phyloP scores from a whole-genome alignment of 2,329 filamentous ascomycete species.

The Myotisia sp. region DNA sequence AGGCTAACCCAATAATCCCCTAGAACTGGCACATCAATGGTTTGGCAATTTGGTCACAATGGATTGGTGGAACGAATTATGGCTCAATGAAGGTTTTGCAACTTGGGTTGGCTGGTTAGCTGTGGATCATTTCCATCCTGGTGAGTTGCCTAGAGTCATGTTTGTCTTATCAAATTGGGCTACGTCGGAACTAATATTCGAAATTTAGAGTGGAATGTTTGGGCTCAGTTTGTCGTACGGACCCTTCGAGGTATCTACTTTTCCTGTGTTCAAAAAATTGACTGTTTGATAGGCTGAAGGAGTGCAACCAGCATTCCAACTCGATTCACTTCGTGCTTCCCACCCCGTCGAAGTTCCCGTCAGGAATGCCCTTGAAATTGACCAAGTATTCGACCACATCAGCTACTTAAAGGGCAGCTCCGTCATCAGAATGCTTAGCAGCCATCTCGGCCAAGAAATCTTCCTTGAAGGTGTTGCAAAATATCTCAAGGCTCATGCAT shows the following conservation, averaged over 20 bases:
- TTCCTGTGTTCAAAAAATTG: slow-evolving; percentile 21
- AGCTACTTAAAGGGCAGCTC: slow-evolving; percentile 95
- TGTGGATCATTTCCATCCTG: slow-evolving; percentile 75
- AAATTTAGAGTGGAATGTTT: slow-evolving; percentile 73
- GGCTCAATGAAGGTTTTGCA: slow-evolving; percentile 92
- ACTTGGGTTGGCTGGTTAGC: slow-evolving; percentile 97
- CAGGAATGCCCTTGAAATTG: slow-evolving; percentile 82
- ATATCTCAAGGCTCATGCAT: slow-evolving; percentile 79
- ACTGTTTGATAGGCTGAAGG: slow-evolving; percentile 55
- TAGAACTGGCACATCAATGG: slow-evolving; percentile 88
- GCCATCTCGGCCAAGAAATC: slow-evolving; percentile 70
- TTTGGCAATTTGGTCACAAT: slow-evolving; percentile 91
- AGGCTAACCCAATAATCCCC: neutral
- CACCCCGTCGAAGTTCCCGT: slow-evolving; percentile 96
- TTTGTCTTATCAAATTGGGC: no score
- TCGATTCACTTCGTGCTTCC: slow-evolving; percentile 80
- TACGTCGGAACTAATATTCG: slow-evolving; percentile 16
- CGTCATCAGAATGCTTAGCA: slow-evolving; percentile 88
- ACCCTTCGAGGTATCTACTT: slow-evolving; percentile 39
- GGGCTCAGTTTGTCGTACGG: slow-evolving; percentile 83
- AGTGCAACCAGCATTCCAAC: slow-evolving; percentile 77
- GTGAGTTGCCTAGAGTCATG: slow-evolving; percentile 22
- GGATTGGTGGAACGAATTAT: slow-evolving; percentile 92
- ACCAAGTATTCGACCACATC: slow-evolving; percentile 95
- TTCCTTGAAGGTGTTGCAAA: slow-evolving; percentile 83